Conservation (phyloP, 2,329 filamentous ascomycete genomes). For the Colletotrichum sp. region DNA sequence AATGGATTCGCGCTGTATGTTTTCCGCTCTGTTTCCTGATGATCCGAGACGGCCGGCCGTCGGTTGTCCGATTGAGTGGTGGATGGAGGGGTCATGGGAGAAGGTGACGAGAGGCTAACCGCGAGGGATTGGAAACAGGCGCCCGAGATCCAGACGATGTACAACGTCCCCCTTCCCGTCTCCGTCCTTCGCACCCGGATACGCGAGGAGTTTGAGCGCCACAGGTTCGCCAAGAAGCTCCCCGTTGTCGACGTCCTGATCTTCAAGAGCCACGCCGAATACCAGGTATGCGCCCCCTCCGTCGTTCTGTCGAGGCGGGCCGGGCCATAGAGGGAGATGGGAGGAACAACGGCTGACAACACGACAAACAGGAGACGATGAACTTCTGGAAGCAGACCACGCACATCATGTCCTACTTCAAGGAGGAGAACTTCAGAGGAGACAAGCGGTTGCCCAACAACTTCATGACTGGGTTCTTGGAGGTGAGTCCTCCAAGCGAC, state of each 20-base stretch:
- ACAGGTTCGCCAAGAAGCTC: conserved; percentile 91
- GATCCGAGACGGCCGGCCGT: not conserved
- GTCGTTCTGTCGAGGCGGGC: not conserved
- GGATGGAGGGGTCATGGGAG: not conserved
- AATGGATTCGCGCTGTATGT: conserved; percentile 96
- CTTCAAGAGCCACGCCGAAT: conserved; percentile 91
- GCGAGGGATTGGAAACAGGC: conserved; percentile 60
- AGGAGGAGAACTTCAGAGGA: conserved; percentile 80
- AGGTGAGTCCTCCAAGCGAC: conserved; percentile 63
- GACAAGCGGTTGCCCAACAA: conserved; percentile 79
- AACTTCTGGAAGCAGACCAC: conserved; percentile 99
- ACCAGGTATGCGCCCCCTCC: conserved; percentile 70
- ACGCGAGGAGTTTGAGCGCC: conserved; percentile 94
- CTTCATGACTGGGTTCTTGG: conserved; percentile 94
- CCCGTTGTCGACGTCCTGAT: conserved; percentile 87
- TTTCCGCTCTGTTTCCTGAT: not conserved
- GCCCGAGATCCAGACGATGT: conserved; percentile 97
- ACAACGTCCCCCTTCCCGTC: conserved; percentile 88
- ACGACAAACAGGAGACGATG: conserved; percentile 80
- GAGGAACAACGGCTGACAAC: not conserved
- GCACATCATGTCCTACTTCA: conserved; percentile 97
- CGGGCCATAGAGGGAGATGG: not conserved
- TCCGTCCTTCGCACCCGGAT: conserved; percentile 90
- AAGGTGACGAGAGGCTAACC: not conserved
- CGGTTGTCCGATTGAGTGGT: not conserved